These are phyloP conservation scores for Evansstolkia leycettana DNA, from an alignment of 495 filamentous ascomycete genomes.

Conservation along the genomic window DNA sequence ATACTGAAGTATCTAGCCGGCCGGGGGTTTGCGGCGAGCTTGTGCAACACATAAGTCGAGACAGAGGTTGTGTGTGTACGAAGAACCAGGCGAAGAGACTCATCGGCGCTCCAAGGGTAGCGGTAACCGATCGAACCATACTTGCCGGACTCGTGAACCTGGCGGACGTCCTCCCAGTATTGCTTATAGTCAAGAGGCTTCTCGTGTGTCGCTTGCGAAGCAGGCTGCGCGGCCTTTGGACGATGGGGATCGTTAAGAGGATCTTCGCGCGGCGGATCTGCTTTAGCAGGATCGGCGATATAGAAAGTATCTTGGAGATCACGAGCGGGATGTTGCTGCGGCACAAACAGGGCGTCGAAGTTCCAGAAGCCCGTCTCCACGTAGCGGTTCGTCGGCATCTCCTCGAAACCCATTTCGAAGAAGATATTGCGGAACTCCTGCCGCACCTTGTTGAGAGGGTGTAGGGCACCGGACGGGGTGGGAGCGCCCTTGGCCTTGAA, in stretches of 20 bases:
- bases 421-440: constrained; percentile 93
- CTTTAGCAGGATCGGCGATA: constrained; percentile 72
- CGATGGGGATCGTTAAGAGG: constrained; percentile 30
- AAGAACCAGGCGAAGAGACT: constrained; percentile 78
- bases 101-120: constrained; percentile 84
- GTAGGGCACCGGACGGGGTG: constrained; percentile 71
- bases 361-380: constrained; percentile 99
- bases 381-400: constrained; percentile 46
- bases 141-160: constrained; percentile 75
- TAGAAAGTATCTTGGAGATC: constrained; percentile 98
- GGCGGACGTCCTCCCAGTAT: constrained; percentile 76
- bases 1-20: constrained; percentile 95
- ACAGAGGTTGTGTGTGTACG: constrained; percentile 94
- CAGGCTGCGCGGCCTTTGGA: constrained; percentile 19
- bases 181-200: constrained; percentile 56
- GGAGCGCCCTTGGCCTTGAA: constrained; percentile 81
- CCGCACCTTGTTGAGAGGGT: constrained; percentile 90
- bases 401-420: constrained; percentile 61
- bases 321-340: constrained; percentile 93
- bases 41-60: constrained; percentile 77
- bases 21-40: constrained; percentile 65
- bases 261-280: constrained; percentile 69
- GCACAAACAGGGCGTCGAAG: constrained; percentile 93
- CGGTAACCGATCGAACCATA: constrained; percentile 92
- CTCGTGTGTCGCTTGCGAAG: constrained; percentile 21